Evolutionary conservation across 768 basidiomycete species (phyloP), one percentile per base, ranked within the genome.

Genomic region (Flagelloscypha sp.): DNA sequence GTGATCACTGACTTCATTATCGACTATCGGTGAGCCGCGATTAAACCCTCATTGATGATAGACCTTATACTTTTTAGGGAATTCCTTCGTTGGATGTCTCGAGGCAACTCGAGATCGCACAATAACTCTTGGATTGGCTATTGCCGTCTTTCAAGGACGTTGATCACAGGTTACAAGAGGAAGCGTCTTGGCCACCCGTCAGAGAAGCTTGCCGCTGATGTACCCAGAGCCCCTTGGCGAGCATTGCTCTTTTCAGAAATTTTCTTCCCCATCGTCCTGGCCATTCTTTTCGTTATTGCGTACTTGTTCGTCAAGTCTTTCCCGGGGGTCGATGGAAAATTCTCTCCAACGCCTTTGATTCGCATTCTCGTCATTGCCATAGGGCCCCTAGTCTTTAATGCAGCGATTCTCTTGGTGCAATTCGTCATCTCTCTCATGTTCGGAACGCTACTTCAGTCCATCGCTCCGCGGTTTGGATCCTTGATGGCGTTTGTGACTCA

Each of bases 91-190:
- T 99, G 95, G 95, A 98, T 99, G 93, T 93, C 82, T 22, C 78
- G 95, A 34, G 95, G 95, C 36, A 99, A 99, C 65, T 97, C 95
- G 24, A 74, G 92, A 21, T 89, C 90, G 15, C 95, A 99, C 59
- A 85, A 76, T 49, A 99, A 97, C 58, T 95, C 94, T 4, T 99
- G 95, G 95, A 94, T 98, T 46, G 94, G 95, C 0, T 99, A 98
- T 59, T 99, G 95, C 57, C 87, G 95, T 35, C 68, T 99, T 30
- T 90, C 90, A n/a, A 72, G 95, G 34, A 99, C 95, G 12, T 84
- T 89, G 76, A 94, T 99, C 54, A 99, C 95, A 12, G 95, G 95
- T n/a, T 99, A 92, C 77, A 98, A 98, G 75, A 88, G 86, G 68
- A 97, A 98, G 72, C 78, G 79, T 47, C 77, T 99, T 5, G 95